Percentiles rank a stretch among this genome's conserved stretches.
These are phyloP conservation scores for Colletotrichum falcatum DNA, from an alignment of 2,329 filamentous ascomycete species.

Conservation along the genomic window DNA sequence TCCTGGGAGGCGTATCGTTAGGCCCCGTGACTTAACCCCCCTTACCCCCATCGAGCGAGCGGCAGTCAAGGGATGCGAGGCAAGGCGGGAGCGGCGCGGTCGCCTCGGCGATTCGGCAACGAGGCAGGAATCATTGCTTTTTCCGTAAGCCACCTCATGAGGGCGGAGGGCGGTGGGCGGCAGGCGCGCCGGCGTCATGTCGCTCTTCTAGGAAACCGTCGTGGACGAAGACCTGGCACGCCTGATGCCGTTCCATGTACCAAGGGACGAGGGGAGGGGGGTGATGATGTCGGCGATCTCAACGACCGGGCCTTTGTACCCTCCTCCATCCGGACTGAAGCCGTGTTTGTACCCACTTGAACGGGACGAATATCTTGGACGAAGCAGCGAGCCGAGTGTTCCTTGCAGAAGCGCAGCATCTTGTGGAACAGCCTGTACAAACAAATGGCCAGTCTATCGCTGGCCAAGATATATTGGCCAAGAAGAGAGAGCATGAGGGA, in stretches of 20 bases:
- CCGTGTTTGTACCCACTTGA: not conserved
- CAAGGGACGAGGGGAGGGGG: not conserved
- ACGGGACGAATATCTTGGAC: not conserved
- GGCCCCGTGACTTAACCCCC: not conserved
- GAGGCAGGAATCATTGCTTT: not conserved
- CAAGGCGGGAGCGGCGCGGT: not conserved
- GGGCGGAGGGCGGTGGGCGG: no score
- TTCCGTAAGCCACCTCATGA: not conserved
- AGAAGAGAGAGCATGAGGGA: not conserved
- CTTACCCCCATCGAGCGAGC: not conserved
- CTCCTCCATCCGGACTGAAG: not conserved
- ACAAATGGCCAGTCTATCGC: not conserved
- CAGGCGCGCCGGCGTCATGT: not conserved
- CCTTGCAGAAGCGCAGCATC: not conserved
- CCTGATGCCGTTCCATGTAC: not conserved
- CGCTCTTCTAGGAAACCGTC: not conserved
- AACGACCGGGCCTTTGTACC: not conserved
- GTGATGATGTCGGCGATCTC: not conserved
- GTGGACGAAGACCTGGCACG: not conserved
- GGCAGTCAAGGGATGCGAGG: conserved; percentile 2
- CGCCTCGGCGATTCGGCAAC: not conserved
- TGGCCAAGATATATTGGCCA: not conserved
- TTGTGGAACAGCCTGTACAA: not conserved
- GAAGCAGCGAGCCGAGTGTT: not conserved
- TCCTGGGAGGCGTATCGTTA: conserved; percentile 1